Evolutionary conservation across 805 yeast genomes (phyloP), one percentile per base, ranked within the genome.

Genomic region (Candida ficus): DNA sequence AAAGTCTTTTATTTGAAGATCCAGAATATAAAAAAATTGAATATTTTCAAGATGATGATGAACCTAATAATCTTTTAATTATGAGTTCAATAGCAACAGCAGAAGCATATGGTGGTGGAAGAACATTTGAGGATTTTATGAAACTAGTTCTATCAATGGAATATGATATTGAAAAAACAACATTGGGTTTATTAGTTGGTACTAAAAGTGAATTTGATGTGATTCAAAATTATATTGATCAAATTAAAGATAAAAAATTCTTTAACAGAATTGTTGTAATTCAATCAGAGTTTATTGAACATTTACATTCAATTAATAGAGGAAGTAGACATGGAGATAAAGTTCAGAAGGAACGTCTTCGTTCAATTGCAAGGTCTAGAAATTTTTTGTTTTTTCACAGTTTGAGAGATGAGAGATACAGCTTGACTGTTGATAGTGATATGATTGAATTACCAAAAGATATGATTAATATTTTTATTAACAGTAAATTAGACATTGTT

Each of bases 51-150:
- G 3, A 49, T 1, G 23, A 33, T 3, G 2, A 39, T 32, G 4
- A 11, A 13, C 42, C 43, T 1, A 52, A 51, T 21, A 49, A 49
- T 13, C 17, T 49, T 0, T 39, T 49, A 5, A 39, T 50, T 0
- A 25, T 53, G 23, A 33, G 44, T 4, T 41, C 50, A 1, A 54
- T 67, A 19, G 68, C 60, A 1, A 50, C 48, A 36, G 45, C 46
- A 10, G 46, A 41, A 10, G 54, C 73, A 5, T 72, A 67, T 39
- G 76, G 76, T 1, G 44, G 43, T 4, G 58, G 46, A 4, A 56
- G 68, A 25, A 36, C 48, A 1, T 60, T 71, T 36, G 35, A 38
- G 1, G 67, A 66, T 40, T 64, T 66, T 32, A 50, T 69, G 35
- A 39, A 53, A 3, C 56, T 64, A 1, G 42, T 70, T 19, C 38